Base-by-base conservation (phyloP, 2,329 filamentous ascomycete genomes). In the Onygenales sp. region DNA sequence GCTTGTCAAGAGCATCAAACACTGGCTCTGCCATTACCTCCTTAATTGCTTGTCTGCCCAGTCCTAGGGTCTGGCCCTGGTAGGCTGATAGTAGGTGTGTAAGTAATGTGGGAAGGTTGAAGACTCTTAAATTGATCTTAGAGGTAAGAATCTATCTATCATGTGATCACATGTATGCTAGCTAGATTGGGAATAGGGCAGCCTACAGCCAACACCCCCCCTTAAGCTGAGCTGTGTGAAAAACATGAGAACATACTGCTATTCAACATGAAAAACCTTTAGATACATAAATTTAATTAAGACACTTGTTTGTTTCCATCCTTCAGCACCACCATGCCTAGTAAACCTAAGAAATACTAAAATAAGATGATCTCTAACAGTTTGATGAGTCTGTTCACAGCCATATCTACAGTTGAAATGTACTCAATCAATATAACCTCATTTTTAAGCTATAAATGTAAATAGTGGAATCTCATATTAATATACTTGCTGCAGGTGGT, bases 401-500 rank as follows among this genome's bases (percentile, higher is more conserved):
- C 45, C n/a, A 55, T 57, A 31, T 54, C 41, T 0, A 2, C 50
- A 8, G 54, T 59, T 9, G 3, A 8, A 7, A 61, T 27, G 3
- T 46, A 38, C 4, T 35, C 5, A 7, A 51, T 47, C 2, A 54
- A 42, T 21, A 60, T 56, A 2, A 48, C 41, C 5, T 41, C 31
- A 7, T 43, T 38, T 5, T 43, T 47, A 2, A 55, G 45, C 31
- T 52, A 36, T 10, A 55, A 55, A 11, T 55, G 21, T 0, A 54
- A 31, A 17, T 50, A 55, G 45, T 59, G 55, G n/a, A 54, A 52
- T 17, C 49, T 39, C 2, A 57, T 43, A 21, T 59, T 47, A 31
- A 60, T 60, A 51, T 57, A 36, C 53, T 60, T 60, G 3, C 52
- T 51, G 4, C 47, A 0, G 5, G 13, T 35, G 0, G 57, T 51